phyloP scores from a whole-genome alignment of 768 basidiomycete species.

The Phlebiopsis flavidoalba region DNA sequence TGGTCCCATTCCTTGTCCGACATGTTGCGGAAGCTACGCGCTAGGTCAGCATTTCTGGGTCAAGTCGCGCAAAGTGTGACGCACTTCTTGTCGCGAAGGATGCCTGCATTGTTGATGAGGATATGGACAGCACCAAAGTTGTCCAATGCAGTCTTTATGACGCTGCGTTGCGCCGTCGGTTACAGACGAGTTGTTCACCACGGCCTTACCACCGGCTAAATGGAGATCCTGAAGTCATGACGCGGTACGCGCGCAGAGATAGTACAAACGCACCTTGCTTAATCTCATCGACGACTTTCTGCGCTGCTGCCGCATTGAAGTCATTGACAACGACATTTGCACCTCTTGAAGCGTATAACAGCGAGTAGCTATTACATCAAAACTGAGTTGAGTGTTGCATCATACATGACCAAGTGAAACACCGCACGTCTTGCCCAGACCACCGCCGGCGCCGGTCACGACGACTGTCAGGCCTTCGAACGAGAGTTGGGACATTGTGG shows the following conservation, averaged over 20 bases:
- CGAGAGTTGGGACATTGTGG: constrained; percentile 36
- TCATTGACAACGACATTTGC: constrained; percentile 96
- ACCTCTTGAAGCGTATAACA: constrained; percentile 88
- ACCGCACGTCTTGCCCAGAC: constrained; percentile 83
- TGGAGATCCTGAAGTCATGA: neutral
- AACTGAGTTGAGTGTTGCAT: neutral
- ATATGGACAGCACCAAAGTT: constrained; percentile 81
- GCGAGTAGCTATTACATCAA: constrained; percentile 60
- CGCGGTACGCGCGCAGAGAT: neutral
- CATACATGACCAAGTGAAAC: constrained; percentile 9
- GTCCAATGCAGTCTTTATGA: constrained; percentile 82
- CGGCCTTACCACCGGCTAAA: constrained; percentile 84
- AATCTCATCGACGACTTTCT: constrained; percentile 91
- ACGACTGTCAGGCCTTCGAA: constrained; percentile 92
- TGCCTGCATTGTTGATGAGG: constrained; percentile 95
- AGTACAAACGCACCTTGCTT: constrained; percentile 50
- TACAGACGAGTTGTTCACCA: constrained; percentile 81
- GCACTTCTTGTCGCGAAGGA: constrained; percentile 76
- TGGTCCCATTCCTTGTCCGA: constrained; percentile 92
- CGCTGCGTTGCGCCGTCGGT: constrained; percentile 81
- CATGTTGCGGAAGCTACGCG: constrained; percentile 90
- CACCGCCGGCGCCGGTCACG: constrained; percentile 94
- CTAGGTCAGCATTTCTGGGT: neutral
- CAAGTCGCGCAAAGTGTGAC: constrained; percentile 13
- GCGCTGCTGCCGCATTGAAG: constrained; percentile 81